Base-by-base conservation (phyloP, 2,329 filamentous ascomycete genomes). In the Verticillium nubilum region DNA sequence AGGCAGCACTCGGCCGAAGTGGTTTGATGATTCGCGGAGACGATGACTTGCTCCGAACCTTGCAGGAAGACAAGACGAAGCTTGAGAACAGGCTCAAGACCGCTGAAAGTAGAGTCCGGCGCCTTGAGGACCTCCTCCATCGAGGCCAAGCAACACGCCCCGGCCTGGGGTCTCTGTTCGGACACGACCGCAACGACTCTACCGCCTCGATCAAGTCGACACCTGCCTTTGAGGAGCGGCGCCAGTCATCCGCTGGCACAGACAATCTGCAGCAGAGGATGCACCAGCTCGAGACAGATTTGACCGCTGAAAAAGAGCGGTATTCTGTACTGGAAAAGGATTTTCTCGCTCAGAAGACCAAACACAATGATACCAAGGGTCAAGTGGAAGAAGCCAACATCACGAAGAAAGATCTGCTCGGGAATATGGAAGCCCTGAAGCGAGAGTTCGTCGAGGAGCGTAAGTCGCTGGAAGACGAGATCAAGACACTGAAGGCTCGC, bases 351-450 rank as follows among this genome's bases (percentile, higher is more conserved):
- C 81, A 82, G 57, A 78, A 71, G 64, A 84, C 79, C 56, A 83
- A 81, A 65, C 85, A 84, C 69, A 83, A 78, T 66, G 82, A 85
- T 66, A 84, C 84, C 69, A 87, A 83, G 76, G 84, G 79, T 68
- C 88, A 87, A 67, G 84, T 97, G 62, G 86, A 95, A 63, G 94
- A 98, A 72, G 91, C 86, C 5, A 91, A 95, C 66, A 93, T 91
- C 2, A 97, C 90, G 1, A 99, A 99, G 73, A 90, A 90, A 67
- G 95, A 98, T 72, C 84, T 99, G 10, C 86, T 99, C 75, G 89
- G 91, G 64, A 99, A 99, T 69, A 91, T 99, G 77, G 92, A 98
- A 69, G 89, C 93, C 13, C 85, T 96, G 64, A 92, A 97, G 73
- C 86, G 86, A 27, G 95, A 98, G 68, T 97, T 97, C 66, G 81